Evolutionary conservation across 164 flowering plant genomes (phyloP), one percentile per base, ranked within the genome.

Genomic region (Taxillus chinensis): DNA sequence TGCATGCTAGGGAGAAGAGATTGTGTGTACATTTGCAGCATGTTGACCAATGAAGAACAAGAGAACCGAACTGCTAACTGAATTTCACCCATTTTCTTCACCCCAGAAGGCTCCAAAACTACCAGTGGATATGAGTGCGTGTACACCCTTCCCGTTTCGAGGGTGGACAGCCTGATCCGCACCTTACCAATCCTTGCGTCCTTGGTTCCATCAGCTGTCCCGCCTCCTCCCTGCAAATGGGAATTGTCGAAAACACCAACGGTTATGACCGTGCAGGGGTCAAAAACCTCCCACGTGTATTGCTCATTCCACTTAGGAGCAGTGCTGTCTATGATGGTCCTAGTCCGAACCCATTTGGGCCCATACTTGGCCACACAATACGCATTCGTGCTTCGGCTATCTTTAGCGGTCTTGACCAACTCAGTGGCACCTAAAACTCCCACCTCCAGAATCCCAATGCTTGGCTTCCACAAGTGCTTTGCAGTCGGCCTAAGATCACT

Each of bases 341-440:
- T 64, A 1, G 88, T 83, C 9, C 85, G 66, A 15, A 79, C 73
- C 88, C 88, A 83, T 56, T 83, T 83, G 50, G 68, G 77, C n/a
- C 83, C 87, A 59, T 75, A 83, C 27, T 83, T 83, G 1, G 87
- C 87, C 13, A 83, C 82, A 62, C 85, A 83, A 55, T 79, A 83
- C n/a, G 88, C 78, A 72, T 83, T 84, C 0, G 78, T 71, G 6
- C 64, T 73, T 3, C 77, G 79, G 5, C 61, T 43, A 1, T 72
- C 76, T 39, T 78, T 74, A 41, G 64, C 72, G 0, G 67, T 63
- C 68, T 83, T 83, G 15, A 62, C 27, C 57, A 83, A 67, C 3
- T 78, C 82, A 3, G 66, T 64, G n/a, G 88, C 85, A 57, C 14
- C 78, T 70, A 81, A 53, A 14, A 83, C 75, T 8, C 88, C 88